Base-by-base conservation (phyloP, 495 filamentous ascomycete species). In the Amphirosellinia nigrospora region DNA sequence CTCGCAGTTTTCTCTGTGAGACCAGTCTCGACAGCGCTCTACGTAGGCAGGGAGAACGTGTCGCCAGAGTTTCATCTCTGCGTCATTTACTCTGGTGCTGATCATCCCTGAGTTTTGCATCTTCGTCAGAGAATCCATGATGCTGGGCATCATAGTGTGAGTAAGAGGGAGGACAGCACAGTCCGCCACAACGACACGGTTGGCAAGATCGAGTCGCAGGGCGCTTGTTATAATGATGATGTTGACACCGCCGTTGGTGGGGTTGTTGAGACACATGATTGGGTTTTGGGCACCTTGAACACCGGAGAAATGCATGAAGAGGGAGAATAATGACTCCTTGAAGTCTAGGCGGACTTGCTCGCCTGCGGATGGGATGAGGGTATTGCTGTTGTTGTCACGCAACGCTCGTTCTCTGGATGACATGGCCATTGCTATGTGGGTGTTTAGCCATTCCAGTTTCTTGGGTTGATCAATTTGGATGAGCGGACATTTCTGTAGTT, bases 101-200 rank as follows among this genome's bases (percentile, higher is more conserved):
- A n/a, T n/a, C n/a, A n/a, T n/a, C n/a, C n/a, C 15, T 3, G 19
- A 6, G 10, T 10, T 34, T 56, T 8, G 21, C 1, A 45, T 9
- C 1, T 3, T 16, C 15, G 3, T 9, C 0, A 45, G 11, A 39
- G 32, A 34, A 7, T n/a, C 6, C 34, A 0, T 23, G 4, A 50
- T 1, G 0, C 6, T 21, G 15, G 38, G 11, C 23, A 45, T 26
- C 39, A 43, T 2, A 5, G n/a, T 9, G 0, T 3, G 3, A 21
- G n/a, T 53, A 83, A 64, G 7, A n/a, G 79, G 78, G 11, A 83
- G 52, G 4, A 83, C 71, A 21, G 78, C 79, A 4, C 64, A 70
- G 58, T 83, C 81, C n/a, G 82, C 71, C 1, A 82, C 71, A 11
- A 78, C 71, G 21, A 73, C 74, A 21, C n/a, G n/a, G n/a, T 80